Percentiles rank a stretch among this genome's conserved stretches.
These are phyloP conservation scores for Cercophora sp. DNA, from an alignment of 495 filamentous ascomycete genomes.

Conservation along the genomic window DNA sequence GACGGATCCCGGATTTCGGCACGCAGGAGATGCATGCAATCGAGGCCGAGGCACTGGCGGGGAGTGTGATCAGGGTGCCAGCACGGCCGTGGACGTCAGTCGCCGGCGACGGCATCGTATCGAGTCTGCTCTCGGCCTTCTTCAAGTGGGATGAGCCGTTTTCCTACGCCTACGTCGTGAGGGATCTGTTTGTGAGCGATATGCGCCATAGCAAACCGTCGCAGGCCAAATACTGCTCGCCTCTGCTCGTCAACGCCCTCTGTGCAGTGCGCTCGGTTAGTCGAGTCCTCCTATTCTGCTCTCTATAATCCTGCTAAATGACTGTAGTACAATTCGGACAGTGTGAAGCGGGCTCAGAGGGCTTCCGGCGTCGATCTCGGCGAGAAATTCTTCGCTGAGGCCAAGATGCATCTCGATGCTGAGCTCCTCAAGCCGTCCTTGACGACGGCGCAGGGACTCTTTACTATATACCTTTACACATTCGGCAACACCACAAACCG, in stretches of 20 bases:
- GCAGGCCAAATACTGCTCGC: constrained; percentile 43
- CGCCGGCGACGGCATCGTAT: constrained; percentile 47
- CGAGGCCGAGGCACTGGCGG: constrained; percentile 13
- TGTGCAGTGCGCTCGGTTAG: constrained; percentile 41
- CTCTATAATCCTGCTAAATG: no score
- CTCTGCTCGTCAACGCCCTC: constrained; percentile 53
- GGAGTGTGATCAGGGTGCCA: constrained; percentile 36
- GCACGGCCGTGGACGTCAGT: constrained; percentile 51
- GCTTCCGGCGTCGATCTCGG: constrained; percentile 5
- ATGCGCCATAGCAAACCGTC: constrained; percentile 27
- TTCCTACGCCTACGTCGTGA: constrained; percentile 46
- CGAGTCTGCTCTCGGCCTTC: constrained; percentile 50
- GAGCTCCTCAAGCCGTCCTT: constrained; percentile 3
- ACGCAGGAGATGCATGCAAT: constrained; percentile 6
- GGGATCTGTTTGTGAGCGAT: constrained; percentile 46
- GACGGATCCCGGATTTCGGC: no score
- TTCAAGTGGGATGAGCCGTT: constrained; percentile 46
- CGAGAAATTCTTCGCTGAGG: constrained; percentile 13
- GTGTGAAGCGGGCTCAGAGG: not conserved
- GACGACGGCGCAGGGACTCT: constrained; percentile 14
- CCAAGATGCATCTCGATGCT: constrained; percentile 14
- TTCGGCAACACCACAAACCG: constrained; percentile 15
- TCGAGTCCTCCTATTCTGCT: no score
- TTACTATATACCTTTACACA: constrained; percentile 9
- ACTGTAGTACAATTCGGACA: constrained; percentile 13